Evolutionary conservation across 2,329 filamentous ascomycete genomes (phyloP).

Genomic region (Paecilomyces sp.): DNA sequence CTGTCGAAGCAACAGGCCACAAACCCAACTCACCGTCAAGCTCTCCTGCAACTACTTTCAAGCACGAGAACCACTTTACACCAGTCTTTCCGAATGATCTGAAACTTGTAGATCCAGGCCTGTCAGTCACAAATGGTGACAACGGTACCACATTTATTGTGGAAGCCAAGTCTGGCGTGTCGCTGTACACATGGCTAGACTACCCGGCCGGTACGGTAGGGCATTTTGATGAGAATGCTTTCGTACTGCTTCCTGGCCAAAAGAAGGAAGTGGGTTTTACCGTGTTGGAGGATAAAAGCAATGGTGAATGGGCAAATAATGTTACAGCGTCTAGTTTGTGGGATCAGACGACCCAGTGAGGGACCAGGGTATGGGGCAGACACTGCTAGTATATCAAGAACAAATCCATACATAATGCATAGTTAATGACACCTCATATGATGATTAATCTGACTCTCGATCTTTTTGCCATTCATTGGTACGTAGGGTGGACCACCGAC

Average conservation of each 20-base stretch:
- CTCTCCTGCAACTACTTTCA: conserved; percentile 30
- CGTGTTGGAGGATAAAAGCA: conserved; percentile 39
- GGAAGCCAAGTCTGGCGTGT: conserved; percentile 41
- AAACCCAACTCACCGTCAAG: conserved; percentile 38
- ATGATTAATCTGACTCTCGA: too few species aligned
- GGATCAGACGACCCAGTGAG: conserved; percentile 29
- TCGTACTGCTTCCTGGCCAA: conserved; percentile 42
- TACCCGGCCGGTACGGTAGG: conserved; percentile 44
- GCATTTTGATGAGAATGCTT: conserved; percentile 48
- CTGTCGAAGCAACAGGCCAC: conserved; percentile 38
- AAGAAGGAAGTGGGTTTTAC: conserved; percentile 39
- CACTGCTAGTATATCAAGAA: background rate
- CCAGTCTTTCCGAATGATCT: conserved; percentile 41
- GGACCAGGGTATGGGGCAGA: background rate
- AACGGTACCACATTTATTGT: conserved; percentile 37
- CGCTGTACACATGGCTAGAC: conserved; percentile 51
- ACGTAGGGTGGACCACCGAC: too few species aligned
- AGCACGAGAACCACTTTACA: conserved; percentile 46
- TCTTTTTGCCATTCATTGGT: too few species aligned
- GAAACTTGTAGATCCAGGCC: conserved; percentile 42
- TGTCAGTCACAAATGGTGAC: conserved; percentile 31
- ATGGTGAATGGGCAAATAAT: conserved; percentile 36
- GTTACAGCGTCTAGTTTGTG: conserved; percentile 49
- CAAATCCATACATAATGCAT: background rate
- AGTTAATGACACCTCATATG: background rate